Conservation (phyloP, 495 filamentous ascomycete species). For the Lindgomyces ingoldianus region DNA sequence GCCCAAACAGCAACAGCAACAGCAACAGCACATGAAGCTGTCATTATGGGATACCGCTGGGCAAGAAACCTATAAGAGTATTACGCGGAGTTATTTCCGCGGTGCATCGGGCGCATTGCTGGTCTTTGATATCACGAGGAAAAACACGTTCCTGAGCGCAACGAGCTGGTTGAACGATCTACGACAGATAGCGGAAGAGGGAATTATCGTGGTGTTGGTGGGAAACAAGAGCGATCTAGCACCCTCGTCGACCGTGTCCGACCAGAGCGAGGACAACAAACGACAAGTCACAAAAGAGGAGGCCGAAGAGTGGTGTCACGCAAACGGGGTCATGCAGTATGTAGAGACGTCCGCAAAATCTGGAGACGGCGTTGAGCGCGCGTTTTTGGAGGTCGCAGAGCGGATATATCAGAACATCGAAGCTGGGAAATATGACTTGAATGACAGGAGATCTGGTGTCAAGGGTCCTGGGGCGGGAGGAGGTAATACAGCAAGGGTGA, state of each 20-base stretch:
- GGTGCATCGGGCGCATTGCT: slow-evolving; percentile 88
- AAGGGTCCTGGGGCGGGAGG: slow-evolving; percentile 69
- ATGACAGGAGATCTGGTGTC: slow-evolving; percentile 91
- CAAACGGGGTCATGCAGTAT: slow-evolving; percentile 81
- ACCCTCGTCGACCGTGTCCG: slow-evolving; percentile 26
- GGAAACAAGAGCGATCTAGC: slow-evolving; percentile 92
- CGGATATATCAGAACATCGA: slow-evolving; percentile 95
- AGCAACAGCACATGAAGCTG: slow-evolving; percentile 63
- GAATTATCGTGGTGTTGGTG: slow-evolving; percentile 89
- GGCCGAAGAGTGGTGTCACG: slow-evolving; percentile 81
- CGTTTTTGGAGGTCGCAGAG: slow-evolving; percentile 90
- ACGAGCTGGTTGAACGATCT: slow-evolving; percentile 92
- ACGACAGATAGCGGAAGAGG: slow-evolving; percentile 86
- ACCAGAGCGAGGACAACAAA: slow-evolving; percentile 53
- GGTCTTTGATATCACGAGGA: slow-evolving; percentile 90
- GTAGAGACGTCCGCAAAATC: slow-evolving; percentile 96
- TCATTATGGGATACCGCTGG: slow-evolving; percentile 95
- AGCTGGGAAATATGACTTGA: slow-evolving; percentile 87
- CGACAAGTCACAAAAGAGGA: slow-evolving; percentile 76
- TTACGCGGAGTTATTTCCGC: slow-evolving; percentile 93
- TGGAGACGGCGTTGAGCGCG: slow-evolving; percentile 87
- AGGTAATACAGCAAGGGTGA: slow-evolving; percentile 52
- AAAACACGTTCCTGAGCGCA: slow-evolving; percentile 79
- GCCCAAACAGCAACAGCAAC: slow-evolving; percentile 73
- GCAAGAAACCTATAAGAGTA: slow-evolving; percentile 94